Percentiles rank a stretch among this genome's conserved stretches.
These are phyloP conservation scores for Aurifilum marmelostoma DNA, from an alignment of 2,329 filamentous ascomycete species.

Conservation along the genomic window DNA sequence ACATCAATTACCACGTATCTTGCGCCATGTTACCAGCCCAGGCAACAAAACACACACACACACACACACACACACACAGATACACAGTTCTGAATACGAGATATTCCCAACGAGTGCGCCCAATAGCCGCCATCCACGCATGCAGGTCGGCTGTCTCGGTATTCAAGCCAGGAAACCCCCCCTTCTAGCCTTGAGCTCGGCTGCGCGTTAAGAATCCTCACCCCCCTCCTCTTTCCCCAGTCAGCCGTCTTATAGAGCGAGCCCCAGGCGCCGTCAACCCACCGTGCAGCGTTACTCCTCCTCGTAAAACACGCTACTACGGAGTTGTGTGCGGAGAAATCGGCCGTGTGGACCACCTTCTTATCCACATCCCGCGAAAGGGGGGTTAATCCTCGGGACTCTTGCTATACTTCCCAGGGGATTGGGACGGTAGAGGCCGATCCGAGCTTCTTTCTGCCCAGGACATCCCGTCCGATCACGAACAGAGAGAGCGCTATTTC, in stretches of 20 bases:
- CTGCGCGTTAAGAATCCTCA: not conserved
- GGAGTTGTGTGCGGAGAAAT: slow-evolving; percentile 4
- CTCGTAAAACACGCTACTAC: slow-evolving; percentile 12
- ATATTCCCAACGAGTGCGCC: not conserved
- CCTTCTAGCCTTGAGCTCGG: not conserved
- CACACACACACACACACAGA: not conserved
- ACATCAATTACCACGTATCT: not conserved
- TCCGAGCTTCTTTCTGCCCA: not conserved
- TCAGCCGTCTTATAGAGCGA: not conserved
- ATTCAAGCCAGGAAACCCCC: not conserved
- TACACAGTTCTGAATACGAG: not conserved
- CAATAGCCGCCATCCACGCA: not conserved
- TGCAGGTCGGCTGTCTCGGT: not conserved
- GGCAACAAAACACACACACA: not conserved
- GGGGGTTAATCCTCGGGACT: not conserved
- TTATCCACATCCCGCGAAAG: not conserved
- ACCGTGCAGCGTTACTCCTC: not conserved
- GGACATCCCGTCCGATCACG: not conserved
- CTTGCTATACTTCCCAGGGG: not conserved
- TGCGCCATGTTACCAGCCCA: not conserved
- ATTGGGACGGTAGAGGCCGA: not conserved
- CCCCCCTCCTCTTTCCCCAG: too few relatives aligned
- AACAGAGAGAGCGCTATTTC: not conserved
- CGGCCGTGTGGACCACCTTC: slow-evolving; percentile 1
- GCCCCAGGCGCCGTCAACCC: not conserved